A percentile compares a stretch with the other conserved stretches of the same genome.
Conservation (phyloP, 2,329 filamentous ascomycete genomes). For the Claviceps humidiphila region DNA sequence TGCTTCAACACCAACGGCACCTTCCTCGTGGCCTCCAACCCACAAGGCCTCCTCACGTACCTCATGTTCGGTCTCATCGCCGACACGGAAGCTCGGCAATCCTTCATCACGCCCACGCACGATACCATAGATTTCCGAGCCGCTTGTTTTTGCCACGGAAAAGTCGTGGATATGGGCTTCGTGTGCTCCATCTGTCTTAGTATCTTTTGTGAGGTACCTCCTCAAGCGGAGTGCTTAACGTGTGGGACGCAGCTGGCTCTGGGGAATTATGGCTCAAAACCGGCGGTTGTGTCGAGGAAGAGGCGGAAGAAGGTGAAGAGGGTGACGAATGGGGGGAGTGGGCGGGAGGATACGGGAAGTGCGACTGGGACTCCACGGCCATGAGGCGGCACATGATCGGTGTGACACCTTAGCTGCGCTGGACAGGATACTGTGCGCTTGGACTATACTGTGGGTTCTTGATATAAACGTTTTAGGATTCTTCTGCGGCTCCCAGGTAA, state of each 20-base stretch:
- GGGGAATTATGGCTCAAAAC: slow-evolving; percentile 62
- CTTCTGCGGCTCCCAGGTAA: not conserved
- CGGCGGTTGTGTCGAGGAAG: slow-evolving; percentile 57
- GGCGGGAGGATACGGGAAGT: slow-evolving; percentile 44
- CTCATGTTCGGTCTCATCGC: slow-evolving; percentile 90
- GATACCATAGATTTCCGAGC: slow-evolving; percentile 90
- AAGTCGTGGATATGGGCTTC: slow-evolving; percentile 81
- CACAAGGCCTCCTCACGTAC: slow-evolving; percentile 71
- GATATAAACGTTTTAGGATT: no score
- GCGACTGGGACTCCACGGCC: slow-evolving; percentile 45
- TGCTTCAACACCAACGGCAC: slow-evolving; percentile 47
- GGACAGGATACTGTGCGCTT: not conserved
- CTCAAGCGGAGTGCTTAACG: slow-evolving; percentile 60
- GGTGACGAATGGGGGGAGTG: slow-evolving; percentile 33
- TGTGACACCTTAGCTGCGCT: not conserved
- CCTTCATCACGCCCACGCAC: slow-evolving; percentile 65
- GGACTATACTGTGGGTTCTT: not conserved
- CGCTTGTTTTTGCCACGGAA: slow-evolving; percentile 94
- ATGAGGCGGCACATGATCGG: slow-evolving; percentile 10
- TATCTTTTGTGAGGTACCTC: slow-evolving; percentile 65
- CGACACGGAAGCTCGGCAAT: slow-evolving; percentile 37
- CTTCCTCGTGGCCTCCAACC: slow-evolving; percentile 39
- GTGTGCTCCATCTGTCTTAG: slow-evolving; percentile 94
- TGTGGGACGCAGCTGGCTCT: slow-evolving; percentile 69
- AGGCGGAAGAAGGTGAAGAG: slow-evolving; percentile 65